Conservation (phyloP, 169 alveolate species). For the Plasmodium cynomolgi region DNA sequence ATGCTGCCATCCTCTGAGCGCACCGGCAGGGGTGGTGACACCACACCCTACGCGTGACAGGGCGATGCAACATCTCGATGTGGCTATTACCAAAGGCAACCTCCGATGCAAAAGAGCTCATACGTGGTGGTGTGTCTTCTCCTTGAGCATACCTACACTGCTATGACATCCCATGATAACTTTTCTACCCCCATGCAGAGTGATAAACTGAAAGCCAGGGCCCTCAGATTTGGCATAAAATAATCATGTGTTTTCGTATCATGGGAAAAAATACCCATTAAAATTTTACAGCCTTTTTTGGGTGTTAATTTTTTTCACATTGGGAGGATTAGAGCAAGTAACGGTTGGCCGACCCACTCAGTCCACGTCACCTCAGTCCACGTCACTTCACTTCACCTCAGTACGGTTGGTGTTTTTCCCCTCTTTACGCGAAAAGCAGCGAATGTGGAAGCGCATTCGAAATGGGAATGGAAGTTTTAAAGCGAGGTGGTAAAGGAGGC, state of each 20-base stretch:
- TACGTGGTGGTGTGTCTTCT: not conserved
- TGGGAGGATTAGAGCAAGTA: not conserved
- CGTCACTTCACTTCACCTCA: too few relatives aligned
- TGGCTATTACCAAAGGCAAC: not conserved
- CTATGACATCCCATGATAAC: not conserved
- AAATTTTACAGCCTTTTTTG: not conserved
- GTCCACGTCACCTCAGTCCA: too few relatives aligned
- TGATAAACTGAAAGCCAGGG: conserved; percentile 72
- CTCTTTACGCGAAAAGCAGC: not conserved
- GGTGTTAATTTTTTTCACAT: not conserved
- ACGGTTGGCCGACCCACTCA: not conserved
- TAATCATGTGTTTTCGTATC: not conserved
- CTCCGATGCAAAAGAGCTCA: not conserved
- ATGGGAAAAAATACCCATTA: not conserved
- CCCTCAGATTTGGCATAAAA: conserved; percentile 66
- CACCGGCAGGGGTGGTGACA: not conserved
- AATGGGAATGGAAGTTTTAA: not conserved
- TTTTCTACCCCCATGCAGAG: conserved; percentile 7
- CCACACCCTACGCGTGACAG: not conserved
- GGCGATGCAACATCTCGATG: not conserved
- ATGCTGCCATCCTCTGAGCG: not conserved
- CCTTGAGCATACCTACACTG: not conserved
- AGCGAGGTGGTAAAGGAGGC: not conserved
- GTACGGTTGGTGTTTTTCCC: not conserved
- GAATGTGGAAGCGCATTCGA: not conserved